Percentiles rank a stretch among this genome's conserved stretches.
Conservation (phyloP, 768 basidiomycete species). For the Pluteus cervinus region DNA sequence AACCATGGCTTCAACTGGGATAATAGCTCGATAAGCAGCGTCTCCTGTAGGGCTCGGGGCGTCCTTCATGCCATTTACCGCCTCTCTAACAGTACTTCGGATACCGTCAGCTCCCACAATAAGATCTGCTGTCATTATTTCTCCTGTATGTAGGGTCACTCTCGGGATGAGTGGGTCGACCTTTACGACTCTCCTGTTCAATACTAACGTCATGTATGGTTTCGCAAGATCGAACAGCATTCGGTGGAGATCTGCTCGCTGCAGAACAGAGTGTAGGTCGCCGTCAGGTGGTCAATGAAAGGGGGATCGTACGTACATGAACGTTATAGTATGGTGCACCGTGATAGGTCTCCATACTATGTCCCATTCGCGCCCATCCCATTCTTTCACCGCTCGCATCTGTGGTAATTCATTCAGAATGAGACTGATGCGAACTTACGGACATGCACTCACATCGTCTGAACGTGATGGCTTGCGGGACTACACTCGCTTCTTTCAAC, state of each 20-base stretch:
- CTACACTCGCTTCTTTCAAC: slow-evolving; percentile 29
- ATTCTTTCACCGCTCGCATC: slow-evolving; percentile 24
- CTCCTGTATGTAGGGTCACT: slow-evolving; percentile 36
- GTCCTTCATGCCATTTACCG: slow-evolving; percentile 41
- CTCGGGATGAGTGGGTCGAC: slow-evolving; percentile 18
- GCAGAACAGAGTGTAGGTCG: slow-evolving; percentile 15
- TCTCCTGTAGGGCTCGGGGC: slow-evolving; percentile 53
- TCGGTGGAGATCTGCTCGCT: slow-evolving; percentile 44
- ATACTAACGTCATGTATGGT: slow-evolving; percentile 29
- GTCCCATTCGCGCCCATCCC: slow-evolving; percentile 21
- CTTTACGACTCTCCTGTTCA: slow-evolving; percentile 25
- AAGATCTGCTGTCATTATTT: slow-evolving; percentile 35
- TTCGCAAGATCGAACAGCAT: slow-evolving; percentile 29
- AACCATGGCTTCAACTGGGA: slow-evolving; percentile 38
- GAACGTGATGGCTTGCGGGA: slow-evolving; percentile 32
- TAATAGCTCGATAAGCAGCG: slow-evolving; percentile 52
- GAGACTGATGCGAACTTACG: too few species aligned
- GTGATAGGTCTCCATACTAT: slow-evolving; percentile 20
- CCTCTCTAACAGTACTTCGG: slow-evolving; percentile 41
- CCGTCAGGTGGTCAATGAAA: slow-evolving; percentile 17
- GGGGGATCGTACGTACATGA: slow-evolving; percentile 18
- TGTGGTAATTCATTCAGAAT: slow-evolving; percentile 7
- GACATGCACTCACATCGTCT: slow-evolving; percentile 29
- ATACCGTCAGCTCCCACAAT: slow-evolving; percentile 45
- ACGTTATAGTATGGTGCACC: slow-evolving; percentile 28